Evolutionary conservation across 2,329 filamentous ascomycete genomes (phyloP).

Genomic region (Colletotrichum magnum): DNA sequence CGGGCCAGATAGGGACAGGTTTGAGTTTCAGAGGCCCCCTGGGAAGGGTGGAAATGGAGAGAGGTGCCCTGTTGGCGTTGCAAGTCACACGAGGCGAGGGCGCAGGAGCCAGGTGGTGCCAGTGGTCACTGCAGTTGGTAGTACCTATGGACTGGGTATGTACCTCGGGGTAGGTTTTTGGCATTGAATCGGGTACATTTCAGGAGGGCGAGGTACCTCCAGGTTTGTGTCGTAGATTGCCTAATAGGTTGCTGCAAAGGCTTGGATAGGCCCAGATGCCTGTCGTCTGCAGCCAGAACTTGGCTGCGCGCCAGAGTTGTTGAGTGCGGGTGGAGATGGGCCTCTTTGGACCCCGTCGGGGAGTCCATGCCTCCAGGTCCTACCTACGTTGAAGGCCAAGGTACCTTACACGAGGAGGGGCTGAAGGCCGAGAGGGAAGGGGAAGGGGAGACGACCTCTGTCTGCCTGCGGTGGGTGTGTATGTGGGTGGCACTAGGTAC

Average conservation of each 20-base stretch:
- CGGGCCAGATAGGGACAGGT: constrained; percentile 39
- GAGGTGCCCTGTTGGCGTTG: constrained; percentile 20
- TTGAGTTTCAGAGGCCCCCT: constrained; percentile 39
- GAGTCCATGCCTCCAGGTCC: too few species aligned
- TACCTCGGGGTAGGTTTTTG: neutral
- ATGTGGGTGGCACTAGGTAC: neutral
- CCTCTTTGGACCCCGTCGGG: too few species aligned
- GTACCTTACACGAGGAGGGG: constrained; percentile 21
- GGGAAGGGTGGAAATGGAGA: constrained; percentile 19
- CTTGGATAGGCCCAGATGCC: constrained; percentile 15
- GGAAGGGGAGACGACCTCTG: too few species aligned
- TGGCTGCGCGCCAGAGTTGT: constrained; percentile 31
- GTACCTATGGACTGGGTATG: neutral
- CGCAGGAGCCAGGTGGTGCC: neutral
- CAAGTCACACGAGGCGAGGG: constrained; percentile 10
- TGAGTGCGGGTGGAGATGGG: constrained; percentile 26
- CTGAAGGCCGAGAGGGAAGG: constrained; percentile 26
- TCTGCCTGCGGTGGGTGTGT: neutral
- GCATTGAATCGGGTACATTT: neutral
- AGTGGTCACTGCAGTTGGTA: neutral
- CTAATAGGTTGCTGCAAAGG: constrained; percentile 12
- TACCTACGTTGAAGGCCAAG: too few species aligned
- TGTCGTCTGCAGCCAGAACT: constrained; percentile 13
- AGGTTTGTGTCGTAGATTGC: neutral
- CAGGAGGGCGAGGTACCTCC: neutral